phyloP scores from a whole-genome alignment of 768 basidiomycete genomes.

The Mycena maculata region DNA sequence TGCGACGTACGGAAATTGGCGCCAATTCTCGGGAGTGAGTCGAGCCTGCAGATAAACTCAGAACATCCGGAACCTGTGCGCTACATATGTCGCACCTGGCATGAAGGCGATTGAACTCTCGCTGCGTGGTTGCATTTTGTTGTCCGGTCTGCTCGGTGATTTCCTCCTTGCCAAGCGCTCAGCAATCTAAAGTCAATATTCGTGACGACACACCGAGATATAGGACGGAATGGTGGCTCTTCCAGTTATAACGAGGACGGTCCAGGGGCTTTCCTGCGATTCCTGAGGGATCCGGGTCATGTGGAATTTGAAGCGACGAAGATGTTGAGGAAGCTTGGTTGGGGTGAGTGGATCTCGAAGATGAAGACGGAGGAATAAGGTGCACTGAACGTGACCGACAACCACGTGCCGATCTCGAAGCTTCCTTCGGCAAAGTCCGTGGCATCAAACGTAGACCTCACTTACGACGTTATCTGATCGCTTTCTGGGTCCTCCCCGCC shows the following conservation, averaged over 20 bases:
- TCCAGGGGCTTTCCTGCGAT: constrained; percentile 9
- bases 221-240: too few relatives aligned
- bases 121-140: constrained; percentile 14
- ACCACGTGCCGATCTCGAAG: neutral
- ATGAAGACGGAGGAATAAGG: constrained; percentile 2
- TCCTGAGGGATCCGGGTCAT: constrained; percentile 22
- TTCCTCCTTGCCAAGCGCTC: constrained; percentile 1
- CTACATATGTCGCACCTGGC: constrained; percentile 2
- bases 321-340: neutral
- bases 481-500: neutral
- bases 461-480: too few relatives aligned
- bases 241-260: neutral
- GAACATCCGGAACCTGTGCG: neutral
- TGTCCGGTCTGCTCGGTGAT: constrained; percentile 5
- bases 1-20: neutral
- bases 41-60: constrained; percentile 9
- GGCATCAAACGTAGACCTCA: neutral
- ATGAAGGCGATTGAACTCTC: constrained; percentile 13
- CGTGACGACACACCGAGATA: constrained; percentile 1
- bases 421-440: neutral
- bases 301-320: neutral
- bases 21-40: constrained; percentile 4
- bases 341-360: constrained; percentile 7
- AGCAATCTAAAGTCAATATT: neutral
- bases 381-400: neutral